phyloP scores from a whole-genome alignment of 129 eudicot species.

The Lactuca sativa region DNA sequence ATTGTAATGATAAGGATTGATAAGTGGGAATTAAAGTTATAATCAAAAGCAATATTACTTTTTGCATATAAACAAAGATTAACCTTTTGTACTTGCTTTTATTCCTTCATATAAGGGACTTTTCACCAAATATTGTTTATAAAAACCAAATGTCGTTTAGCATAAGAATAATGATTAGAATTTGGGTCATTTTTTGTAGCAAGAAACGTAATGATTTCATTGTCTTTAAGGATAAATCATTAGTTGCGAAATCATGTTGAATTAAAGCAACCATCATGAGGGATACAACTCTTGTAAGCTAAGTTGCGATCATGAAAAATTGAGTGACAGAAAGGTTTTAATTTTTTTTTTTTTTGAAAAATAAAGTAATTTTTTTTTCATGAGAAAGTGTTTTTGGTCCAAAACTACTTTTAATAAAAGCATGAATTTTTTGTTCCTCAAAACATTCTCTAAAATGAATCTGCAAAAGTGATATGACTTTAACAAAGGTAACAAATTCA shows the following conservation, averaged over 20 bases:
- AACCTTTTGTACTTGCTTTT: constrained; percentile 24
- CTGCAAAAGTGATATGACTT: constrained; percentile 24
- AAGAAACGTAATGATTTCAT: too few species aligned
- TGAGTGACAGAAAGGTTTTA: not conserved
- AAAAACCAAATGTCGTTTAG: constrained; percentile 2
- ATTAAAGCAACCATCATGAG: constrained; percentile 27
- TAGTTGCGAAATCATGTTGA: constrained; percentile 2
- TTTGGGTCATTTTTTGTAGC: not conserved
- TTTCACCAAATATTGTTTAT: constrained; percentile 9
- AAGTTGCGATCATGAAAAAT: constrained; percentile 10
- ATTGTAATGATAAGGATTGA: constrained; percentile 22
- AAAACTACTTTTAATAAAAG: constrained; percentile 27
- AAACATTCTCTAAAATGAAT: constrained; percentile 20
- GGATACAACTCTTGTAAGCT: constrained; percentile 21
- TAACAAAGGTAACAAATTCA: constrained; percentile 22
- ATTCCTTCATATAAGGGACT: constrained; percentile 25
- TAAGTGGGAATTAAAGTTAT: constrained; percentile 29
- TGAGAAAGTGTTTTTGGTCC: constrained; percentile 33
- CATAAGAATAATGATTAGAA: not conserved
- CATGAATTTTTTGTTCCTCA: constrained; percentile 28
- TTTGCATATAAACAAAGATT: constrained; percentile 36
- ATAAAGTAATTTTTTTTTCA: constrained; percentile 4
- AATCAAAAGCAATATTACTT: constrained; percentile 34
- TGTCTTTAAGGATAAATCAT: not conserved
- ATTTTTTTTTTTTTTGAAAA: not conserved